Conservation (phyloP, 1,139 yeast genomes). For the Sugiyamaella pinicola region DNA sequence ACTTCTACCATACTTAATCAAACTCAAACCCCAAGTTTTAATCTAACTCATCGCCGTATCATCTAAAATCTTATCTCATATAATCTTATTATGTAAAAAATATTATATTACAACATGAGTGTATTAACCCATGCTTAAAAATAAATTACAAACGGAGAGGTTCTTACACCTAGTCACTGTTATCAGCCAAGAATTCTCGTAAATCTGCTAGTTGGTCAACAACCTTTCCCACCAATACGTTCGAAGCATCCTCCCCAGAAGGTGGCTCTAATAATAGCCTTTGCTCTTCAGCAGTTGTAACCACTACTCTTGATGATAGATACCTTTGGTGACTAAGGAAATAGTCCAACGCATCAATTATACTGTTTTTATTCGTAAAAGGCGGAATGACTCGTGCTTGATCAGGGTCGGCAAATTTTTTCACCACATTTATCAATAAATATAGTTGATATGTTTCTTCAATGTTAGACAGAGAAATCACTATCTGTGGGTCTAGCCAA, state of each 20-base stretch:
- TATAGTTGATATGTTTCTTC: slow-evolving; percentile 83
- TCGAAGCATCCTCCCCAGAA: slow-evolving; percentile 24
- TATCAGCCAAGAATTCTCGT: slow-evolving; percentile 27
- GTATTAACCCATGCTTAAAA: slow-evolving; percentile 3
- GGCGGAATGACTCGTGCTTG: slow-evolving; percentile 24
- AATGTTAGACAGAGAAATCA: slow-evolving; percentile 64
- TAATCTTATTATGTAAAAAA: background rate
- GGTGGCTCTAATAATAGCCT: slow-evolving; percentile 45
- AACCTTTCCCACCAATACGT: slow-evolving; percentile 29
- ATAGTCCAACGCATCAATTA: slow-evolving; percentile 63
- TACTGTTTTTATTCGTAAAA: slow-evolving; percentile 38
- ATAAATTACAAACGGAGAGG: slow-evolving; percentile 8
- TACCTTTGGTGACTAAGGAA: slow-evolving; percentile 85
- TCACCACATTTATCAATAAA: slow-evolving; percentile 60
- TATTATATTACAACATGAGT: background rate
- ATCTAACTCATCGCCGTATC: background rate
- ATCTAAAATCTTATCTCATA: background rate
- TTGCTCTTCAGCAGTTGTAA: slow-evolving; percentile 68
- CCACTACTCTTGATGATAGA: slow-evolving; percentile 65
- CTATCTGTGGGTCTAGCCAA: slow-evolving; percentile 69
- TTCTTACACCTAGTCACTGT: slow-evolving; percentile 4
- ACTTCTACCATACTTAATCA: slow-evolving; percentile 1
- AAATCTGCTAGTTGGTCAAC: slow-evolving; percentile 35
- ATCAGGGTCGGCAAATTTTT: slow-evolving; percentile 45
- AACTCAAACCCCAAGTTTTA: background rate